Percentiles rank a stretch among this genome's conserved stretches.
These are phyloP conservation scores for Saccharomycopsis schoenii DNA, from an alignment of 805 yeast species.

Conservation along the genomic window DNA sequence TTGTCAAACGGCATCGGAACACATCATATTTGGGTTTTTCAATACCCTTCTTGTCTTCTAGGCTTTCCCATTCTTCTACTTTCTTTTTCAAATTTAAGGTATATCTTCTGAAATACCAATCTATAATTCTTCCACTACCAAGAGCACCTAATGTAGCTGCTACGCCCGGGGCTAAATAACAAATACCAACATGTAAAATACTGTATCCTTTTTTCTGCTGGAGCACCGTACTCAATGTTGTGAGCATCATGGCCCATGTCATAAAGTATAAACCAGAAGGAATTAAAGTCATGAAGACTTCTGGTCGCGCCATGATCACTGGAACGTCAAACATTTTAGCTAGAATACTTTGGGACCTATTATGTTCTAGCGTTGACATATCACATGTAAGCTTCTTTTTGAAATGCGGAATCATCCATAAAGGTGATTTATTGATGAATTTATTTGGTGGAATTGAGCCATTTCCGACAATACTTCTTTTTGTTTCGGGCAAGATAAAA, in stretches of 20 bases:
- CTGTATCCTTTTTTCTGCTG: conserved; percentile 39
- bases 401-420: conserved; percentile 28
- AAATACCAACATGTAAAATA: conserved; percentile 53
- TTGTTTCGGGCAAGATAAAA: conserved; percentile 62
- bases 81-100: conserved; percentile 19
- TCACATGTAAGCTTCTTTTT: conserved; percentile 27
- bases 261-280: conserved; percentile 59
- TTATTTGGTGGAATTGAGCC: conserved; percentile 48
- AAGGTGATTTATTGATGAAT: conserved; percentile 35
- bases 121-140: conserved; percentile 45
- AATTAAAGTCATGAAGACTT: conserved; percentile 20
- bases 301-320: conserved; percentile 16
- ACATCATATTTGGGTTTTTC: conserved; percentile 5
- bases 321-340: conserved; percentile 14
- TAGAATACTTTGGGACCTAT: background rate
- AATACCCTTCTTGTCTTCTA: background rate
- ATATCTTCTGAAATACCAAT: conserved; percentile 35
- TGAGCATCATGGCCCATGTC: conserved; percentile 59
- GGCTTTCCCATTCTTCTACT: conserved; percentile 18
- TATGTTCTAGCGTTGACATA: conserved; percentile 20
- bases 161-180: conserved; percentile 67
- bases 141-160: conserved; percentile 57
- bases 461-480: conserved; percentile 63
- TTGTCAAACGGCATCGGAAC: conserved; percentile 8
- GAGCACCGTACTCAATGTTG: conserved; percentile 52